Percentiles rank a stretch among this genome's conserved stretches.
These are phyloP conservation scores for Salix exigua DNA, from an alignment of 345 rosid species.

Conservation along the genomic window DNA sequence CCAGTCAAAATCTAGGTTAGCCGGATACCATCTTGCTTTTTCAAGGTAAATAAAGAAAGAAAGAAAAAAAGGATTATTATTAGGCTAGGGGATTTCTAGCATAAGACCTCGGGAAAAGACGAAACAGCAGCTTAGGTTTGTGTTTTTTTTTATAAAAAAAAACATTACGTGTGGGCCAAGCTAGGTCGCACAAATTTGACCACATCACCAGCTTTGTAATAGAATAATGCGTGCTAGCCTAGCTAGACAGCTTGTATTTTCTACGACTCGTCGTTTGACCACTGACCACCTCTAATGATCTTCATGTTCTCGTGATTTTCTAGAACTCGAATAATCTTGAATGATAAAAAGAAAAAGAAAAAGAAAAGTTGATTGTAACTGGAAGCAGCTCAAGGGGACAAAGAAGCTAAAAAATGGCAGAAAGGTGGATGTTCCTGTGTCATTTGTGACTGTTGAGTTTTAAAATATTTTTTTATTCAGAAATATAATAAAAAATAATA, in stretches of 20 bases:
- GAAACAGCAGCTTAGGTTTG: neutral
- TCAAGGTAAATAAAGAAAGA: neutral
- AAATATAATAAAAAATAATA: too few relatives aligned
- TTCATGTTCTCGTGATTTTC: too few relatives aligned
- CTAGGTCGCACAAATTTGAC: neutral
- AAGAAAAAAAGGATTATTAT: neutral
- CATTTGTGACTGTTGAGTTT: too few relatives aligned
- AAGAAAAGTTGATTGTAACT: neutral
- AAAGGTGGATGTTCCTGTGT: conserved; percentile 10
- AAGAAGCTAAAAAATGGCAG: neutral
- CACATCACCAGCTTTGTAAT: too few relatives aligned
- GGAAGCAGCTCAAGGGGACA: conserved; percentile 1
- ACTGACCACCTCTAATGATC: neutral
- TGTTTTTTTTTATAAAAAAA: neutral
- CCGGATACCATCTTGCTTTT: neutral
- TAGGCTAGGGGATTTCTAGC: neutral
- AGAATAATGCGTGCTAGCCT: neutral
- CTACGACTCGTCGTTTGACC: neutral
- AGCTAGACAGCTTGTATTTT: too few relatives aligned
- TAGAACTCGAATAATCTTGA: too few relatives aligned
- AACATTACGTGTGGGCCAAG: neutral
- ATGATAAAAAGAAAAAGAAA: neutral
- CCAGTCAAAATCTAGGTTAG: neutral
- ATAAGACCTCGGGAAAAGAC: neutral
- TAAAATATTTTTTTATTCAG: rapidly evolving